Evolutionary conservation across 805 yeast species (phyloP), one percentile per base, ranked within the genome.

Genomic region (Candida sakaeoensis): DNA sequence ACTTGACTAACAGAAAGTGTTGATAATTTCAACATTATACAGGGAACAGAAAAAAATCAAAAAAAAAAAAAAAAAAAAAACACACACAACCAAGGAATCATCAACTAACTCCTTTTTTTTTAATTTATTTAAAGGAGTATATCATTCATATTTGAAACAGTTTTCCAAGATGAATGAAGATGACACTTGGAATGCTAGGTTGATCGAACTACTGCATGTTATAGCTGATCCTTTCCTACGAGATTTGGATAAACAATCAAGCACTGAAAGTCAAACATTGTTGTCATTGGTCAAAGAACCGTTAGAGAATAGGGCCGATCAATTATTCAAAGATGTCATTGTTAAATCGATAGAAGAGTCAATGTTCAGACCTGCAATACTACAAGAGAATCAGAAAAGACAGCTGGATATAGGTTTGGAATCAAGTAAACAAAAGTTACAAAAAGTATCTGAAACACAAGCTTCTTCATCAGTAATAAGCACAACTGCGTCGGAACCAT

Each of bases 211-310:
- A 21, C 40, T 38, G 39, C 39, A 42, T 30, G 41, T 42, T 5
- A 33, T 36, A 13, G 33, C 39, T 25, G 45, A 42, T 39, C 45
- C 45, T 1, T 42, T 42, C 23, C 26, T 39, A 38, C 17, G 33
- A 14, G 36, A 37, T 25, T 28, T 37, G 17, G 15, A 26, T 4
- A 38, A 39, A 32, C 25, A 22, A n/a, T 8, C 29, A n/a, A 3
- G 38, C 6, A 32, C 16, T 2, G 42, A 42, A 26, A 35, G 29
- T 5, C 16, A 33, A 15, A 25, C 28, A 3, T 21, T 41, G 12
- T 22, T 18, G 10, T 14, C 33, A 13, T 28, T 42, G 13, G 5
- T 42, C 10, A 16, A 37, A 9, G 34, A 33, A 7, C 14, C 23
- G 8, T 12, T 29, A 9, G 45, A 42, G 14, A 29, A 7, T 16